Conservation (phyloP, 106 monocot species). For the Dendrobium huoshanense region DNA sequence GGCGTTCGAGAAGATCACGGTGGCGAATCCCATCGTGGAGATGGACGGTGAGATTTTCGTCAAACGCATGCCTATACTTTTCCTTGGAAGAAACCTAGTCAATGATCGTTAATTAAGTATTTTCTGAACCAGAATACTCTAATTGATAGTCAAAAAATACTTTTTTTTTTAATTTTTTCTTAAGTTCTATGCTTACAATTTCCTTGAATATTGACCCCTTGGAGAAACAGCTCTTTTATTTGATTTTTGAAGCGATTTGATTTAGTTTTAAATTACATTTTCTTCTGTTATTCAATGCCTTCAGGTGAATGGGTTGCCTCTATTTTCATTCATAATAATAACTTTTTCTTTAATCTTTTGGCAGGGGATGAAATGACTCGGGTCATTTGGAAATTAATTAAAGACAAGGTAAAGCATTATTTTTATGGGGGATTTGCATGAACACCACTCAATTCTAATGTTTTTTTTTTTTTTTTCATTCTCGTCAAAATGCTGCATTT, state of each 20-base stretch:
- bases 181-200: background rate
- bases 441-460: no score
- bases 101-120: background rate
- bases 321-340: background rate
- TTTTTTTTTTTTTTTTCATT: background rate
- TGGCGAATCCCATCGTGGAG: conserved; percentile 40
- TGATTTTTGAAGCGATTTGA: background rate
- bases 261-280: background rate
- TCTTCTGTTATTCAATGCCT: background rate
- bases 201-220: background rate
- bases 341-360: background rate
- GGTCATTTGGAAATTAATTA: conserved; percentile 68
- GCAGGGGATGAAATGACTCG: conserved; percentile 85
- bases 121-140: background rate
- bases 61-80: background rate
- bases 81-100: background rate
- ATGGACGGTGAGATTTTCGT: conserved; percentile 33
- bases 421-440: background rate
- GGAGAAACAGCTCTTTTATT: no score
- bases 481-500: background rate
- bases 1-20: conserved; percentile 40
- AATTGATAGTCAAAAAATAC: background rate
- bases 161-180: background rate
- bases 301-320: background rate
- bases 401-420: conserved; percentile 43